These are phyloP conservation scores for Angomonas deanei DNA, from an alignment of 208 protist genomes.

Conservation along the genomic window DNA sequence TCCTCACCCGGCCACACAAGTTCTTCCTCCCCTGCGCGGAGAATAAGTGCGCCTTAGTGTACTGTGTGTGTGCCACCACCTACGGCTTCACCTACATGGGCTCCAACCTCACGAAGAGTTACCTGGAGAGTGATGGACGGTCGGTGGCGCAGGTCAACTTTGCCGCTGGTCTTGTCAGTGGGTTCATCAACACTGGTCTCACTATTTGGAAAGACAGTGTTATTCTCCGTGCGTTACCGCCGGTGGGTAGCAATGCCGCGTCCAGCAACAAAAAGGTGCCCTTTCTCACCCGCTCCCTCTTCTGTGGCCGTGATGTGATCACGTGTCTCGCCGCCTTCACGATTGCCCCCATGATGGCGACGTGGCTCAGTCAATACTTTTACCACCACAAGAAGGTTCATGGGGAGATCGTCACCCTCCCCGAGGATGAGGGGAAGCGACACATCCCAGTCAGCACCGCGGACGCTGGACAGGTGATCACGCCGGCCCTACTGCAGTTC, in stretches of 20 bases:
- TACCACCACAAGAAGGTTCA: slow-evolving; percentile 51
- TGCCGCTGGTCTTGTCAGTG: slow-evolving; percentile 56
- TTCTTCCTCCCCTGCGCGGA: slow-evolving; percentile 83
- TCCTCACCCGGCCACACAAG: slow-evolving; percentile 68
- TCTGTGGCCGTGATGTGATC: slow-evolving; percentile 68
- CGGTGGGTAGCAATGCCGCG: slow-evolving; percentile 29
- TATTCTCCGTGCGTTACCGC: slow-evolving; percentile 64
- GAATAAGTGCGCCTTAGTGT: slow-evolving; percentile 78
- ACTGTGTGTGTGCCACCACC: slow-evolving; percentile 50
- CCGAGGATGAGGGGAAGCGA: slow-evolving; percentile 49
- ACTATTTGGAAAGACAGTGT: slow-evolving; percentile 83
- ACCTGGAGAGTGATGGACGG: slow-evolving; percentile 55
- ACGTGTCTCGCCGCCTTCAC: slow-evolving; percentile 81
- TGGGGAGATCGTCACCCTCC: slow-evolving; percentile 27
- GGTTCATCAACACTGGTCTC: slow-evolving; percentile 66
- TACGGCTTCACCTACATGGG: slow-evolving; percentile 73
- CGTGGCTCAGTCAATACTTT: slow-evolving; percentile 46
- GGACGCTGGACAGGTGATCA: slow-evolving; percentile 69
- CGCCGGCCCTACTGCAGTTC: slow-evolving; percentile 69
- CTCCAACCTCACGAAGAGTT: slow-evolving; percentile 77
- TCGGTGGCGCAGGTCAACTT: slow-evolving; percentile 49
- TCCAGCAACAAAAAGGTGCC: slow-evolving; percentile 58
- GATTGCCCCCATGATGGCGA: slow-evolving; percentile 65
- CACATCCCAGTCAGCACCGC: slow-evolving; percentile 46
- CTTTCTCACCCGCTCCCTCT: slow-evolving; percentile 70